These are phyloP conservation scores for Emmonsiellopsis sp. DNA, from an alignment of 2,329 filamentous ascomycete genomes.

Conservation along the genomic window DNA sequence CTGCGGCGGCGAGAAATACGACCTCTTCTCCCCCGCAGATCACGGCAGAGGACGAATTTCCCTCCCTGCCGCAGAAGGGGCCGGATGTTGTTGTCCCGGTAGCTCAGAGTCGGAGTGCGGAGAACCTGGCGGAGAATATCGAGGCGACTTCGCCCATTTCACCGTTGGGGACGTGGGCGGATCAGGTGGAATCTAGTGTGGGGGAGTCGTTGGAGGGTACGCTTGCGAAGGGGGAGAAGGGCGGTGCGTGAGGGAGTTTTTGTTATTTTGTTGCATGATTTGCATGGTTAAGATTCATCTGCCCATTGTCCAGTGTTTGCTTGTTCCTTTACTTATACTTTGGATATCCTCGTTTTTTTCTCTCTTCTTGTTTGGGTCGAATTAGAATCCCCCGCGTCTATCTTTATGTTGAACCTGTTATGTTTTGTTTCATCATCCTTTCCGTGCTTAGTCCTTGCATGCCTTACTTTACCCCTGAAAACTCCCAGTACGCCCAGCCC, in stretches of 20 bases:
- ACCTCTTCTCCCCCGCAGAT: slow-evolving; percentile 16
- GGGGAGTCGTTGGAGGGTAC: background rate
- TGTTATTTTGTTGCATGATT: too few relatives aligned
- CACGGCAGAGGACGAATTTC: slow-evolving; percentile 26
- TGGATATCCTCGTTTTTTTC: background rate
- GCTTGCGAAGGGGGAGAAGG: background rate
- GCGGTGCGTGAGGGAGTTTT: too few relatives aligned
- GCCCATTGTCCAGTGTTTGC: background rate
- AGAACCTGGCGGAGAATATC: background rate
- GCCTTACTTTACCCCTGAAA: too few relatives aligned
- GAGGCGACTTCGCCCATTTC: slow-evolving; percentile 1
- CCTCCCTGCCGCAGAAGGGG: slow-evolving; percentile 23
- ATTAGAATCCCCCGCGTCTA: too few relatives aligned
- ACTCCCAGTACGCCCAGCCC: too few relatives aligned
- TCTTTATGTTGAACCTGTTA: too few relatives aligned
- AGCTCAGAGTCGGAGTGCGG: slow-evolving; percentile 4
- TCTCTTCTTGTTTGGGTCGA: too few relatives aligned
- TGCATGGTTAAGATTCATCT: background rate
- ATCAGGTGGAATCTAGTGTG: slow-evolving; percentile 11
- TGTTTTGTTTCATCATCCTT: too few relatives aligned
- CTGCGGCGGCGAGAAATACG: slow-evolving; percentile 4
- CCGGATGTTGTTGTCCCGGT: too few relatives aligned
- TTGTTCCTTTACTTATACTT: background rate
- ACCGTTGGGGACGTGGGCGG: slow-evolving; percentile 12
- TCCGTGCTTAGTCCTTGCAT: too few relatives aligned